phyloP scores from a whole-genome alignment of 2,329 filamentous ascomycete species.

The Sporothrix luriei region DNA sequence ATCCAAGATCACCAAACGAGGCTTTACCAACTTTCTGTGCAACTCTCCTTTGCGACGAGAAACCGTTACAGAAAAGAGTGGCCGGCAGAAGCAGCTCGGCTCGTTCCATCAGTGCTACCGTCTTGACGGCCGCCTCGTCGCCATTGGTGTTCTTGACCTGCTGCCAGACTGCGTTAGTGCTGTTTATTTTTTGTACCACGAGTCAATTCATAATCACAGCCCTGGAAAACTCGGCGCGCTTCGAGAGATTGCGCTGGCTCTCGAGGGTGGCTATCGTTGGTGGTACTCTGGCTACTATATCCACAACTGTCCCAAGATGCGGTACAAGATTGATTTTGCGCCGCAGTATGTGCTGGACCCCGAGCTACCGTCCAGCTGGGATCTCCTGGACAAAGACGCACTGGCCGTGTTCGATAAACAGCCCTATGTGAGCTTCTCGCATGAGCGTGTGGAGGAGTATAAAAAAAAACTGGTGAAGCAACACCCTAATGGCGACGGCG shows the following conservation, averaged over 20 bases:
- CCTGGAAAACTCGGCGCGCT: conserved; percentile 78
- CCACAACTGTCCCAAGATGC: conserved; percentile 79
- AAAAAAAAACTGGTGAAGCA: conserved; percentile 36
- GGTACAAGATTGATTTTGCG: conserved; percentile 78
- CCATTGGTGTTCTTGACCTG: conserved; percentile 75
- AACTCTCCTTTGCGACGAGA: conserved; percentile 63
- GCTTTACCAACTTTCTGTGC: conserved; percentile 75
- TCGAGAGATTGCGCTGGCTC: conserved; percentile 69
- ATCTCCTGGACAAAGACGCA: conserved; percentile 57
- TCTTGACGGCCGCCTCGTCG: conserved; percentile 73
- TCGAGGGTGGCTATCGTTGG: conserved; percentile 69
- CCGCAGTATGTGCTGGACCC: conserved; percentile 76
- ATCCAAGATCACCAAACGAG: conserved; percentile 58
- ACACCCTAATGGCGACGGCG: conserved; percentile 18
- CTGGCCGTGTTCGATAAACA: conserved; percentile 56
- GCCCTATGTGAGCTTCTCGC: conserved; percentile 57
- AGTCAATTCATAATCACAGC: conserved; percentile 67
- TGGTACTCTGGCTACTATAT: conserved; percentile 86
- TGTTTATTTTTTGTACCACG: conserved; percentile 82
- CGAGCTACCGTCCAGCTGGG: conserved; percentile 61
- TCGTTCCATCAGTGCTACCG: conserved; percentile 83
- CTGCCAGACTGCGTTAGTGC: conserved; percentile 76
- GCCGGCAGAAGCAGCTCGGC: conserved; percentile 61
- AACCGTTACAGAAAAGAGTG: conserved; percentile 50
- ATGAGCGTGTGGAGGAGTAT: conserved; percentile 38